Conservation (phyloP, 176 grass and related monocot genomes). For the Phoenix roebelenii region DNA sequence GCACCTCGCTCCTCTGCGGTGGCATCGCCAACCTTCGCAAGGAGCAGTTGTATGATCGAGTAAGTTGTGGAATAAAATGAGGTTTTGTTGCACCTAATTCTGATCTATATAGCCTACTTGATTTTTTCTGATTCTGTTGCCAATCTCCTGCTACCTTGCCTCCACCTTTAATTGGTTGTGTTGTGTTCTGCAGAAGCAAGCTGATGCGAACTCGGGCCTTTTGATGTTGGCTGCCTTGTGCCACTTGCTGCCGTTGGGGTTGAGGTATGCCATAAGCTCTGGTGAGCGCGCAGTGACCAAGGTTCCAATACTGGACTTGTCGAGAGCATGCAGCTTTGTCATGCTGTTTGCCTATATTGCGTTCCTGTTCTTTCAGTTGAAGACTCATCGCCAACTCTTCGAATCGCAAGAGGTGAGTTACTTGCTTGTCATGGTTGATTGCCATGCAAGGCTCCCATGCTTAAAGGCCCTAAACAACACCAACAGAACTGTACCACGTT, state of each 20-base stretch:
- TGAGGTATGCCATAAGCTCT: conserved; percentile 41
- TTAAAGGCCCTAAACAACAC: too few species aligned
- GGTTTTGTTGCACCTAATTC: too few species aligned
- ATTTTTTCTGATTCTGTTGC: background rate
- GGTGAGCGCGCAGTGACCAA: conserved; percentile 23
- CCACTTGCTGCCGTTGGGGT: conserved; percentile 61
- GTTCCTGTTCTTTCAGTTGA: conserved; percentile 96
- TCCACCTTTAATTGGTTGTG: background rate
- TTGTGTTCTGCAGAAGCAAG: conserved; percentile 31
- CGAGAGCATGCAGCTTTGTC: conserved; percentile 65
- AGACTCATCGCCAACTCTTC: conserved; percentile 82
- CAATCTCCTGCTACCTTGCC: background rate
- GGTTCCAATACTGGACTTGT: conserved; percentile 44
- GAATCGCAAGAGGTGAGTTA: conserved; percentile 50
- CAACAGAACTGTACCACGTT: too few species aligned
- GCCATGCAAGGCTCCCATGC: background rate
- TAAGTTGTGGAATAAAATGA: conserved; percentile 3
- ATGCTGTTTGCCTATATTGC: conserved; percentile 77
- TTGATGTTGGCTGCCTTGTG: conserved; percentile 74
- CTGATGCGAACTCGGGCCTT: conserved; percentile 62
- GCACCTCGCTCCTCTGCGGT: conserved; percentile 69
- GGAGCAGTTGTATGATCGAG: conserved; percentile 56
- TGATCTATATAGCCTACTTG: background rate
- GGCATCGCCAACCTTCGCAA: conserved; percentile 52
- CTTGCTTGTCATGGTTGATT: background rate